Percentiles rank a stretch among this genome's conserved stretches.
phyloP scores from a whole-genome alignment of 768 basidiomycete species.

The Trametopsis cervina region DNA sequence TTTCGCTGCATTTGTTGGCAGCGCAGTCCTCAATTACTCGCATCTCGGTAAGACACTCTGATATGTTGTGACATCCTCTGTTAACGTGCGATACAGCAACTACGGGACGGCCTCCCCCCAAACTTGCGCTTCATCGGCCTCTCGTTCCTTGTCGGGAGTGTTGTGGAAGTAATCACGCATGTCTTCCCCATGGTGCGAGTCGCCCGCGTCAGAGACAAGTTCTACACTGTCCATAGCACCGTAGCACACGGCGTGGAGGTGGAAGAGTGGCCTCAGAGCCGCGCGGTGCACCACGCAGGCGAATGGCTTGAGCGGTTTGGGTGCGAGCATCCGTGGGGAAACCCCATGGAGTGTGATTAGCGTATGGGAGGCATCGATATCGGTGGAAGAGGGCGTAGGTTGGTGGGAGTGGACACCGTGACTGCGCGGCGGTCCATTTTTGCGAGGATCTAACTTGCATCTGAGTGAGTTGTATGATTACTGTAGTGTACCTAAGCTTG shows the following conservation, averaged over 20 bases:
- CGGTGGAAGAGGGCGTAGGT: no score
- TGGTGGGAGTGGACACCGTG: no score
- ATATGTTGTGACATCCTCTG: no score
- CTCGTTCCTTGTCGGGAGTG: slow-evolving; percentile 33
- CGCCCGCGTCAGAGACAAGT: slow-evolving; percentile 44
- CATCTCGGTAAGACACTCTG: no score
- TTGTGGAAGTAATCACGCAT: slow-evolving; percentile 40
- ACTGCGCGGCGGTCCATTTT: no score
- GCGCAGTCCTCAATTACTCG: slow-evolving; percentile 21
- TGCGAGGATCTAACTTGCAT: no score
- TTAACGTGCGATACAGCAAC: no score
- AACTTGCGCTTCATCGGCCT: slow-evolving; percentile 48
- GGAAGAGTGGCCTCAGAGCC: slow-evolving; percentile 50
- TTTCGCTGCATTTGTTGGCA: slow-evolving; percentile 22
- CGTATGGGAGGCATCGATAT: no score
- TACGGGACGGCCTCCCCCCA: slow-evolving; percentile 50
- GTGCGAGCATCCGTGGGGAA: slow-evolving; percentile 46
- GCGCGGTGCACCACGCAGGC: slow-evolving; percentile 41
- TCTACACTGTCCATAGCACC: slow-evolving; percentile 41
- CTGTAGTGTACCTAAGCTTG: no score
- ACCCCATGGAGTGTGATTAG: slow-evolving; percentile 23
- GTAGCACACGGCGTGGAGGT: slow-evolving; percentile 27
- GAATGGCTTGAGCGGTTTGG: slow-evolving; percentile 65
- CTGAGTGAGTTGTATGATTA: no score
- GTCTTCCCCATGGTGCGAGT: slow-evolving; percentile 59